phyloP scores from a whole-genome alignment of 768 basidiomycete species.

The Leccinum olivaceopallidum region DNA sequence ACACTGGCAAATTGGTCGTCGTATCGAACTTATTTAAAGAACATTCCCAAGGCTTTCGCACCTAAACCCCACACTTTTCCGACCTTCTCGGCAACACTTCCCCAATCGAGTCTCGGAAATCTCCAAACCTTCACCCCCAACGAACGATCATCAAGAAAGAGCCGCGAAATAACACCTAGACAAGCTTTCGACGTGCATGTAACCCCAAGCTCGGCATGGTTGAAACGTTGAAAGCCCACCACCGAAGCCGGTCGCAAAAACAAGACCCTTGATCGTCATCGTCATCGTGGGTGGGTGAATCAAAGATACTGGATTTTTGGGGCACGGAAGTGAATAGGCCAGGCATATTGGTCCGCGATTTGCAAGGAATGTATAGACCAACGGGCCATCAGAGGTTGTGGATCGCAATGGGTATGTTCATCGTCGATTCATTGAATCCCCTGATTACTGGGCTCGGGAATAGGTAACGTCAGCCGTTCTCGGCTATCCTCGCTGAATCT shows the following conservation, averaged over 20 bases:
- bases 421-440: background rate
- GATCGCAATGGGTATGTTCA: background rate
- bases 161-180: slow-evolving; percentile 47
- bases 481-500: background rate
- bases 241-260: slow-evolving; percentile 56
- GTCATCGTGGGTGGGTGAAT: slow-evolving; percentile 20
- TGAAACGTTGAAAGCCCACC: slow-evolving; percentile 34
- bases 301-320: slow-evolving; percentile 39
- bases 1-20: too few species aligned
- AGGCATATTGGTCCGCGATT: slow-evolving; percentile 21
- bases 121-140: background rate
- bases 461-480: background rate
- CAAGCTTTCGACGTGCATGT: background rate
- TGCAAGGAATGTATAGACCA: background rate
- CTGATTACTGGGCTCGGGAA: background rate
- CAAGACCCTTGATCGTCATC: slow-evolving; percentile 48
- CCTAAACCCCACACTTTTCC: background rate
- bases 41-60: background rate
- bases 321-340: slow-evolving; percentile 52
- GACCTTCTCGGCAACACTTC: background rate
- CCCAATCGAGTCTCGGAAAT: background rate
- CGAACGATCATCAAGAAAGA: slow-evolving; percentile 6
- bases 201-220: background rate
- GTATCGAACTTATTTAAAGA: too few species aligned
- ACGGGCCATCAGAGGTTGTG: background rate